Conservation (phyloP, 2,329 filamentous ascomycete genomes). For the Diplocarpon rosae region DNA sequence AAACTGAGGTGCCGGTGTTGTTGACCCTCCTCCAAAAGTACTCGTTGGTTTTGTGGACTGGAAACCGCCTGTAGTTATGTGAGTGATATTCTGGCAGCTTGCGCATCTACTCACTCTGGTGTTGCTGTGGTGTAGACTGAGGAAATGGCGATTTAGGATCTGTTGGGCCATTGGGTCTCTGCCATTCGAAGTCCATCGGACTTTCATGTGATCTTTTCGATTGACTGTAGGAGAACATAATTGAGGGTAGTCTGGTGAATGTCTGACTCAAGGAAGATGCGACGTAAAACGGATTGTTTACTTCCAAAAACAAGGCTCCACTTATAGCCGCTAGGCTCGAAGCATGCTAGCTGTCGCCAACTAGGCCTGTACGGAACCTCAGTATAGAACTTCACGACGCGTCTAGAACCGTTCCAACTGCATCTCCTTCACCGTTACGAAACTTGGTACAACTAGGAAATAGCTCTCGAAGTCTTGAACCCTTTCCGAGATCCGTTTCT, state of each 20-base stretch:
- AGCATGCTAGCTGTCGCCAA: too few relatives aligned
- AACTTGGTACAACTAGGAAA: too few relatives aligned
- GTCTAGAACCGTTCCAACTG: too few relatives aligned
- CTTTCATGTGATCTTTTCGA: constrained; percentile 46
- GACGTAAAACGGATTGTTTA: not conserved
- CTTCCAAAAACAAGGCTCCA: not conserved
- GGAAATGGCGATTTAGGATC: constrained; percentile 53
- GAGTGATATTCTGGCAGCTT: not conserved
- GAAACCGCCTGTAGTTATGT: constrained; percentile 19
- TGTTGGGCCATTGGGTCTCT: constrained; percentile 39
- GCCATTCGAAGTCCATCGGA: constrained; percentile 58
- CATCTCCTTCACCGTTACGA: too few relatives aligned
- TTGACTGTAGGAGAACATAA: constrained; percentile 26
- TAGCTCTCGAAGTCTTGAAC: not conserved
- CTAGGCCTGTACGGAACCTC: too few relatives aligned
- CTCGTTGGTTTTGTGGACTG: constrained; percentile 32
- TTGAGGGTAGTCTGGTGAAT: not conserved
- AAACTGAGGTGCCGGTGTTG: constrained; percentile 38
- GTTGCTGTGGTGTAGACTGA: constrained; percentile 26
- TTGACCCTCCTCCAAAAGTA: constrained; percentile 36
- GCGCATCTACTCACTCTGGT: constrained; percentile 16
- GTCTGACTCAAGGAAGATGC: not conserved
- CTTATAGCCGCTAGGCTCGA: too few relatives aligned
- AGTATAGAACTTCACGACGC: too few relatives aligned
- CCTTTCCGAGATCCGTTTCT: not conserved